Evolutionary conservation across 768 basidiomycete genomes (phyloP), one percentile per base, ranked within the genome.

Genomic region (Kwoniella dendrophila): DNA sequence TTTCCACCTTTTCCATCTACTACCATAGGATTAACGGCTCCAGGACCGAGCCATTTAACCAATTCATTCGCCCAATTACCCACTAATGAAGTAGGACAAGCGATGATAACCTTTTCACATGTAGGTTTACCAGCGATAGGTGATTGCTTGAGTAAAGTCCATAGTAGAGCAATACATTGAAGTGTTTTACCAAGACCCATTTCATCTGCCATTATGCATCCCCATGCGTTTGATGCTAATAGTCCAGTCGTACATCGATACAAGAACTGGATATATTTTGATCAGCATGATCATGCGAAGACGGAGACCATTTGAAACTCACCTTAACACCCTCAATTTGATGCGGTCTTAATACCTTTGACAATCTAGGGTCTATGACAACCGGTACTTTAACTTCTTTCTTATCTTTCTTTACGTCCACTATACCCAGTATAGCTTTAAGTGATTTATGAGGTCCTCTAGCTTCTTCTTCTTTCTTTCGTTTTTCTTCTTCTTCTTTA

Each of bases 191-290:
- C 95, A 14, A 98, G 85, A 71, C 95, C 95, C 95, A 99, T 99
- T 80, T 95, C 95, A 73, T 99, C 95, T 0, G 95, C 95, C 95
- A 99, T 97, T 78, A 99, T 99, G 74, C 95, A 98, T 59, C 83
- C 83, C 62, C 80, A 82, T 64, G 95, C 92, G 70, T 92, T 90
- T 45, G 91, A 88, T 36, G 89, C 90, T 58, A 94, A 79, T 86
- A 94, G 89, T 0, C 94, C 96, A 0, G 93, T 96, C 4, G 93
- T 88, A 79, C 94, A 96, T 79, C 86, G 87, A 80, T 95, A 99
- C 78, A 99, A 79, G 79, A 99, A 98, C 93, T 99, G 69, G 20
- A 7, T n/a, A 20, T 6, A 30, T 32, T 10, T 41, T 2, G 47
- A 43, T 73, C 56, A 69, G 67, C 59, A 49, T 12, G 5, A 10